A percentile compares a stretch with the other conserved stretches of the same genome.
Conservation (phyloP, 192 early-diverging fungal species). For the Podila minutissima region DNA sequence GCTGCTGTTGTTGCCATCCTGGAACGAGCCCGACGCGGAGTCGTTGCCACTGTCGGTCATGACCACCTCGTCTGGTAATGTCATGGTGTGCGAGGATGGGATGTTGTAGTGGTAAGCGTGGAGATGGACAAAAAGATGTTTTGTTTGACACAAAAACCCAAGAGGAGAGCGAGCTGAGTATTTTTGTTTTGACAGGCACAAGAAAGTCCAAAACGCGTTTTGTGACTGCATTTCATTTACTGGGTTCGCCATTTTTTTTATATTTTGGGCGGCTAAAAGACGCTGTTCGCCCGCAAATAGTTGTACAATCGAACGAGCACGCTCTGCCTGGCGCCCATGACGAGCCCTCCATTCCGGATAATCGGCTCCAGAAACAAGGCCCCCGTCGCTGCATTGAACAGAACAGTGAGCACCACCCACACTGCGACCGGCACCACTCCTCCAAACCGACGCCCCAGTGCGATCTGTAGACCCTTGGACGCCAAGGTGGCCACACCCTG, state of each 20-base stretch:
- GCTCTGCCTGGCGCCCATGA: constrained; percentile 28
- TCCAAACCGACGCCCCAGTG: constrained; percentile 18
- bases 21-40: constrained; percentile 39
- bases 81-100: constrained; percentile 12
- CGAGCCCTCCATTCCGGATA: constrained; percentile 22
- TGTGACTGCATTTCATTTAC: no score
- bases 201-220: no score
- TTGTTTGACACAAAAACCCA: no score
- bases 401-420: constrained; percentile 16
- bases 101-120: not conserved
- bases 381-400: constrained; percentile 28
- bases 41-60: constrained; percentile 52
- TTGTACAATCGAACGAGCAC: constrained; percentile 30
- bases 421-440: not conserved
- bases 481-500: constrained; percentile 32
- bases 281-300: constrained; percentile 20
- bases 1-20: not conserved
- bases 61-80: constrained; percentile 37
- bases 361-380: constrained; percentile 34
- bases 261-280: no score
- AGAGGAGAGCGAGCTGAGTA: no score
- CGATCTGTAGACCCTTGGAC: constrained; percentile 24
- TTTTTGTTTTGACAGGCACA: no score
- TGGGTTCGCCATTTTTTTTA: no score
- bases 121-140: no score